phyloP scores from a whole-genome alignment of 225 moss, liverwort and hornwort species.

The Sphagnum contortum region DNA sequence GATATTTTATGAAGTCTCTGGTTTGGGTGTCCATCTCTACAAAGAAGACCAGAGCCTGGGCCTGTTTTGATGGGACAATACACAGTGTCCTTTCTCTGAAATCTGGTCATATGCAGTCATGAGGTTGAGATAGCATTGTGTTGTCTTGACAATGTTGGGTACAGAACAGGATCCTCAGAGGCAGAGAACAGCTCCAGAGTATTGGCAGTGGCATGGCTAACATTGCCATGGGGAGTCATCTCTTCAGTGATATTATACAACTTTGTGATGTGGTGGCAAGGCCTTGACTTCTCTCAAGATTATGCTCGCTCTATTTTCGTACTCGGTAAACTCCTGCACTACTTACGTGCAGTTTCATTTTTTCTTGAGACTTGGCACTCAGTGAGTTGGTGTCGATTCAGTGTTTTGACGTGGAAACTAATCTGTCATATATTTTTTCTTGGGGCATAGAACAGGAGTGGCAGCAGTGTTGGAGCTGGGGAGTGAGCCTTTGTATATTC shows the following conservation, averaged over 20 bases:
- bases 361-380: not conserved
- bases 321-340: constrained; percentile 46
- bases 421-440: constrained; percentile 3
- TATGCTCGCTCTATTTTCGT: constrained; percentile 75
- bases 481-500: constrained; percentile 87
- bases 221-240: constrained; percentile 66
- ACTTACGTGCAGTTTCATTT: not conserved
- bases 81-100: no score
- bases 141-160: not conserved
- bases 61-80: no score
- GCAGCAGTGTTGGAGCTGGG: constrained; percentile 79
- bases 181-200: constrained; percentile 49
- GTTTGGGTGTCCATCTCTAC: no score
- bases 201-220: constrained; percentile 85
- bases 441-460: constrained; percentile 49
- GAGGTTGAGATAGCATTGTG: no score
- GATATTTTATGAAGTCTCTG: no score
- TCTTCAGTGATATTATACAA: constrained; percentile 48
- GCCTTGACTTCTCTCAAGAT: constrained; percentile 42
- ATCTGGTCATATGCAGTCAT: no score
- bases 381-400: not conserved
- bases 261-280: constrained; percentile 85
- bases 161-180: constrained; percentile 36
- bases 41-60: no score
- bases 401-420: not conserved